Evolutionary conservation across 345 rosid species (phyloP).

Genomic region (Boechera stricta): DNA sequence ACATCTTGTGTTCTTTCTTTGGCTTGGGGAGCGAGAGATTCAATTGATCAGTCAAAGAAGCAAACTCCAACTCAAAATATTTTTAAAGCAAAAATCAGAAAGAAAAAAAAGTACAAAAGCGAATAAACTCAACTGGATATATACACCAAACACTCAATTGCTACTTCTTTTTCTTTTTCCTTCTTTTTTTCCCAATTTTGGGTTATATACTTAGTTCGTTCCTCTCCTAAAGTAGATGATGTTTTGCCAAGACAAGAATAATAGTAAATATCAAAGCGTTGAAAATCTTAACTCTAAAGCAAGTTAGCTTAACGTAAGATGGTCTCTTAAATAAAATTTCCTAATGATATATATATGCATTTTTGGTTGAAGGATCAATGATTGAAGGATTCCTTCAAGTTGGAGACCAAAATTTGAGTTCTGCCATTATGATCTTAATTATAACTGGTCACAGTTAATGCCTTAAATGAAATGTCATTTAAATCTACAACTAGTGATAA

Average conservation of each 20-base stretch:
- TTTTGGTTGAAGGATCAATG: not conserved
- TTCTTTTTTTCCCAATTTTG: conserved; percentile 25
- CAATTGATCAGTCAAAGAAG: conserved; percentile 52
- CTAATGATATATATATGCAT: not conserved
- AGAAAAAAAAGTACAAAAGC: conserved; percentile 34
- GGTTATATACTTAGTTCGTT: conserved; percentile 41
- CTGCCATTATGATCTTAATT: not conserved
- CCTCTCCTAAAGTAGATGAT: conserved; percentile 45
- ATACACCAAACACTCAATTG: conserved; percentile 45
- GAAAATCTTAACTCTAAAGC: conserved; percentile 30
- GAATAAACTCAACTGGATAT: conserved; percentile 40
- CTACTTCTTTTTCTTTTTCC: conserved; percentile 40
- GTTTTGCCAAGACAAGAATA: conserved; percentile 45
- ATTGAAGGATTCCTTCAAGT: not conserved
- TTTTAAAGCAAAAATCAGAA: conserved; percentile 27
- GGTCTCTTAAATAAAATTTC: not conserved
- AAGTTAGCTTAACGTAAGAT: conserved; percentile 19
- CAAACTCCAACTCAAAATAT: conserved; percentile 44
- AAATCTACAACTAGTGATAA: not conserved
- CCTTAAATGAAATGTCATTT: not conserved
- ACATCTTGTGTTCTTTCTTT: conserved; percentile 46
- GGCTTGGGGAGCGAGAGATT: conserved; percentile 46
- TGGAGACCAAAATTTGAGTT: not conserved
- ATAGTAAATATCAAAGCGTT: conserved; percentile 11
- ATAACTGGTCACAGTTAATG: not conserved